Evolutionary conservation across 495 filamentous ascomycete genomes (phyloP).

Genomic region (Hypoxylon fuscum): DNA sequence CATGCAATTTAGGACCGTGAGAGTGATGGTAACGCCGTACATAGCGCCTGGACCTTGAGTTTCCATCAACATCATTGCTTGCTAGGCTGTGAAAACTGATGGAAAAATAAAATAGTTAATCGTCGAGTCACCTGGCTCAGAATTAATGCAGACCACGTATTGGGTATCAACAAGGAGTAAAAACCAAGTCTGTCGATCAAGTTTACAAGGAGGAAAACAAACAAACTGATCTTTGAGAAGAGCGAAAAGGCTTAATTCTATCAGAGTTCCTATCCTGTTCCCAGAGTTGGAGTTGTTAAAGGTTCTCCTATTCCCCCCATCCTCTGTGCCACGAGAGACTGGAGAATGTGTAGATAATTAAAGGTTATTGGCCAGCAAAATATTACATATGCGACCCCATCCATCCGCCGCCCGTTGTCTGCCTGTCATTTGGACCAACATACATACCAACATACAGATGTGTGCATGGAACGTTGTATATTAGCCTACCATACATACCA

Average conservation of each 20-base stretch:
- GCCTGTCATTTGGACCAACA: too few species aligned
- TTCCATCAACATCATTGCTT: not conserved
- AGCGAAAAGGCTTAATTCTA: too few species aligned
- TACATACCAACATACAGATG: too few species aligned
- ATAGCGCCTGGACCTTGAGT: not conserved
- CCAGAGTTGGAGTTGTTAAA: not conserved
- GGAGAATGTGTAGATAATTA: not conserved
- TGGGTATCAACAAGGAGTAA: not conserved
- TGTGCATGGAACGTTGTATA: too few species aligned
- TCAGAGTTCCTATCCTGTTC: not conserved
- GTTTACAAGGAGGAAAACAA: not conserved
- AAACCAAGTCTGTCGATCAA: not conserved
- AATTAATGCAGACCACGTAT: not conserved
- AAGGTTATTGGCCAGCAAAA: not conserved
- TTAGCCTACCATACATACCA: too few species aligned
- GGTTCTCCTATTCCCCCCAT: too few species aligned
- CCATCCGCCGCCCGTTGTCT: too few species aligned
- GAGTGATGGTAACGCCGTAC: not conserved
- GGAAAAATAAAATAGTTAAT: too few species aligned
- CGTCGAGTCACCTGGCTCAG: not conserved
- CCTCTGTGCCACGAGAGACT: not conserved
- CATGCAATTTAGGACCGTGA: not conserved
- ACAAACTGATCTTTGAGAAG: not conserved
- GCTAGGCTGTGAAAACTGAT: too few species aligned
- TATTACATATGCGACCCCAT: not conserved